phyloP scores from a whole-genome alignment of 2,329 filamentous ascomycete genomes.

The Colletotrichum higginsianum region DNA sequence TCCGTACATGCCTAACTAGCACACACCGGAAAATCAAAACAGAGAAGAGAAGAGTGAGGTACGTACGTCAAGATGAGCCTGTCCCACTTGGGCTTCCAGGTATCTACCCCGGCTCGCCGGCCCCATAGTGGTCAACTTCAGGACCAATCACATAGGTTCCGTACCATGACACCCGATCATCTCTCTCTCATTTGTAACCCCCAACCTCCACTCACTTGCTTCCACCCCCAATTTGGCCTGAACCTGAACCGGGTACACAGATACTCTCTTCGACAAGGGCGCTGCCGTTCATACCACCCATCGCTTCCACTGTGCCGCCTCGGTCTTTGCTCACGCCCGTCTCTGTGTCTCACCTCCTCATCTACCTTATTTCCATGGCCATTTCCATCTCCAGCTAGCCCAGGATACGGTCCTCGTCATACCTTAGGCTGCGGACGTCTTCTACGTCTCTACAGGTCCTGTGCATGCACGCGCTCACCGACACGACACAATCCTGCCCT shows the following conservation, averaged over 20 bases:
- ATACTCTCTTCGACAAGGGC: neutral
- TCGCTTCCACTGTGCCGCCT: neutral
- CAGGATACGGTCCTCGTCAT: neutral
- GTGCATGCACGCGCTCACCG: neutral
- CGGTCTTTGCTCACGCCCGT: neutral
- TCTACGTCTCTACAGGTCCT: neutral
- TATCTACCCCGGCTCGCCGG: slow-evolving; percentile 16
- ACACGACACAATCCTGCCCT: neutral
- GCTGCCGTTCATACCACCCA: neutral
- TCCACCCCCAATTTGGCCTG: neutral
- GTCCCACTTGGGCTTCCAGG: slow-evolving; percentile 1
- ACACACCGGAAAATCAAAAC: neutral
- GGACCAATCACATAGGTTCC: slow-evolving; percentile 25
- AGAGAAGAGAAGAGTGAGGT: neutral
- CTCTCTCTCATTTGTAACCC: slow-evolving; percentile 24
- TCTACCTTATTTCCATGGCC: slow-evolving; percentile 9
- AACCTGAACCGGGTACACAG: neutral
- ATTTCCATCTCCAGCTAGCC: neutral
- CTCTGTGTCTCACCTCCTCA: neutral
- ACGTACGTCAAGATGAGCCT: slow-evolving; percentile 6
- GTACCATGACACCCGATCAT: slow-evolving; percentile 30
- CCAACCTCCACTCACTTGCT: slow-evolving; percentile 22
- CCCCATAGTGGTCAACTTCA: slow-evolving; percentile 22
- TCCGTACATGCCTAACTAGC: neutral
- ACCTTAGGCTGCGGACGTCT: neutral